A percentile compares a stretch with the other conserved stretches of the same genome.
phyloP scores from a whole-genome alignment of 139 green algal species.

The Ettlia oleoabundans region DNA sequence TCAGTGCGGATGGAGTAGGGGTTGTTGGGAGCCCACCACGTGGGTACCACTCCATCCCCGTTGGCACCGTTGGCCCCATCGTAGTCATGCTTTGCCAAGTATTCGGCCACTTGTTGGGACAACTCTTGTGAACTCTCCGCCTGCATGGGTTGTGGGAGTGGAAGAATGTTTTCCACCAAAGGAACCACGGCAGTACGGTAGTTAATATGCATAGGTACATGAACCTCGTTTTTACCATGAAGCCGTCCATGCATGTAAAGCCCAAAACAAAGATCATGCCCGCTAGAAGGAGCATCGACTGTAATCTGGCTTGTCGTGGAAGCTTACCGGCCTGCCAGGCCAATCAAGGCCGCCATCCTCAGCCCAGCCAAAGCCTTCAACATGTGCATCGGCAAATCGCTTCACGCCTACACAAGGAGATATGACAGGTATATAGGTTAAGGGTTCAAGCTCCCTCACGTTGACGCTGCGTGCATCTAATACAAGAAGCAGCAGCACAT shows the following conservation, averaged over 20 bases:
- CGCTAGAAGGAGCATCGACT: not conserved
- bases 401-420: slow-evolving; percentile 16
- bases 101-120: not conserved
- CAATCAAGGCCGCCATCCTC: slow-evolving; percentile 47
- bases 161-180: too few relatives aligned
- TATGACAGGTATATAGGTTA: not conserved
- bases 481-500: too few relatives aligned
- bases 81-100: not conserved
- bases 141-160: not conserved
- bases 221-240: too few relatives aligned
- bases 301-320: too few relatives aligned
- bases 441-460: not conserved
- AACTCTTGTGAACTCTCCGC: not conserved
- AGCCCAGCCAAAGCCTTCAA: slow-evolving; percentile 58
- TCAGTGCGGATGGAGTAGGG: slow-evolving; percentile 59
- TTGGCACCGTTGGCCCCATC: not conserved
- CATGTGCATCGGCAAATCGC: slow-evolving; percentile 28
- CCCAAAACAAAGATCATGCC: not conserved
- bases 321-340: slow-evolving; percentile 34
- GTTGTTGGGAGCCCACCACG: slow-evolving; percentile 53
- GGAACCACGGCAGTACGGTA: too few relatives aligned
- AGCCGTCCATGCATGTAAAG: too few relatives aligned
- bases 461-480: too few relatives aligned
- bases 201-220: not conserved
- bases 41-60: not conserved